phyloP scores from a whole-genome alignment of 2,329 filamentous ascomycete species.

The Fusarium cyanostomum region DNA sequence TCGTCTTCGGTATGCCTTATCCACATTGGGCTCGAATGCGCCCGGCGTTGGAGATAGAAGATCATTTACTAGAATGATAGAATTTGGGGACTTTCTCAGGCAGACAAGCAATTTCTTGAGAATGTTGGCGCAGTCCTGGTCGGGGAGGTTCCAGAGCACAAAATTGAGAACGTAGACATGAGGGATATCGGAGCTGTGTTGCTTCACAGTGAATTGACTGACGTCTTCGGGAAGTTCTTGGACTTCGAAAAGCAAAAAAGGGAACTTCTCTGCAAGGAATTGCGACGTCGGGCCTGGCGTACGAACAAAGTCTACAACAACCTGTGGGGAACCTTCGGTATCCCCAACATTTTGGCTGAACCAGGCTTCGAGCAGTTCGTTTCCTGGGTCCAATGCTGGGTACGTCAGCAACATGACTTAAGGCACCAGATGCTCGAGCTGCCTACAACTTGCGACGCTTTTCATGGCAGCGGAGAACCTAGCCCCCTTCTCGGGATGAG shows the following conservation, averaged over 20 bases:
- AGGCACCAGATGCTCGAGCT: constrained; percentile 47
- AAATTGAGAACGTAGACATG: constrained; percentile 29
- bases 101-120: constrained; percentile 47
- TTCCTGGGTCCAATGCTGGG: constrained; percentile 23
- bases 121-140: constrained; percentile 14
- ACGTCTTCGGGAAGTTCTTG: constrained; percentile 2
- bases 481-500: constrained; percentile 53
- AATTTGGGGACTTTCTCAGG: constrained; percentile 18
- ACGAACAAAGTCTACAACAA: constrained; percentile 16
- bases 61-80: constrained; percentile 24
- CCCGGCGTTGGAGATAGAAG: constrained; percentile 27
- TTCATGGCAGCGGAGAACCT: constrained; percentile 29
- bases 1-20: constrained; percentile 32
- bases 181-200: not conserved
- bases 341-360: constrained; percentile 3
- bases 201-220: not conserved
- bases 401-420: not conserved
- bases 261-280: constrained; percentile 14
- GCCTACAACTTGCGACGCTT: constrained; percentile 19
- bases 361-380: constrained; percentile 16
- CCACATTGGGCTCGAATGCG: constrained; percentile 13
- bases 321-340: not conserved
- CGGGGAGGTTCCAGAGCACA: constrained; percentile 26
- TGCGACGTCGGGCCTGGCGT: constrained; percentile 2
- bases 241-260: not conserved